phyloP scores from a whole-genome alignment of 2,329 filamentous ascomycete species.

The Aspergillus luchuensis region DNA sequence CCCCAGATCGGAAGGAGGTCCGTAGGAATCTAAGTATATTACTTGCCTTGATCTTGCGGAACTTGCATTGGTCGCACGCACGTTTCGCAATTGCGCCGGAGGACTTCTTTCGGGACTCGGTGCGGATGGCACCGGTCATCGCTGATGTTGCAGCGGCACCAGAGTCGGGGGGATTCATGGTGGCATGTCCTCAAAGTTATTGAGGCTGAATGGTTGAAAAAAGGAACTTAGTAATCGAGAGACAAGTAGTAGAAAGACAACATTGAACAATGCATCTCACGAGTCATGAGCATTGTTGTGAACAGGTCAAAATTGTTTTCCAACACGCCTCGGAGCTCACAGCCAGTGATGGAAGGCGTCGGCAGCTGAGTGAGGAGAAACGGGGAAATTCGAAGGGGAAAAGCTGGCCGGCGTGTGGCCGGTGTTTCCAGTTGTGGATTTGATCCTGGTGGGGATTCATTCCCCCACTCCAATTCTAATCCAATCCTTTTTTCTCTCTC shows the following conservation, averaged over 20 bases:
- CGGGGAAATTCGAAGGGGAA: slow-evolving; percentile 2
- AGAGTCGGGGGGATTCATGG: slow-evolving; percentile 28
- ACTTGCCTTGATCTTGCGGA: slow-evolving; percentile 41
- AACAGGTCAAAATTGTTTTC: not conserved
- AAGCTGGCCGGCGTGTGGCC: not conserved
- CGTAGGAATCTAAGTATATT: slow-evolving; percentile 2
- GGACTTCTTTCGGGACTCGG: slow-evolving; percentile 27
- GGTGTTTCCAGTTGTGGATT: no score
- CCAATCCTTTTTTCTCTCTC: not conserved
- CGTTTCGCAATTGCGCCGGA: slow-evolving; percentile 32
- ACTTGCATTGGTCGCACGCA: slow-evolving; percentile 48
- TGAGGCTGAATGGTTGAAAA: not conserved
- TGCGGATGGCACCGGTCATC: slow-evolving; percentile 26
- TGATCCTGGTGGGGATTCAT: no score
- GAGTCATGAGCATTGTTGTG: not conserved
- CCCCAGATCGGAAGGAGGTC: not conserved
- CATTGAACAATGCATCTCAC: not conserved
- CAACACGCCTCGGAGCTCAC: not conserved
- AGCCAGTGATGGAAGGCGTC: not conserved
- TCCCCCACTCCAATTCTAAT: not conserved
- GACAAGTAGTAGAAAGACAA: not conserved
- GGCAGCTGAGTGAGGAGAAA: slow-evolving; percentile 5
- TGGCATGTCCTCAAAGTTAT: slow-evolving; percentile 20
- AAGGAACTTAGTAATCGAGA: not conserved
- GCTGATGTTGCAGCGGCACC: slow-evolving; percentile 24